Base-by-base conservation (phyloP, 306 rosid genomes). In the Castanea mollissima region DNA sequence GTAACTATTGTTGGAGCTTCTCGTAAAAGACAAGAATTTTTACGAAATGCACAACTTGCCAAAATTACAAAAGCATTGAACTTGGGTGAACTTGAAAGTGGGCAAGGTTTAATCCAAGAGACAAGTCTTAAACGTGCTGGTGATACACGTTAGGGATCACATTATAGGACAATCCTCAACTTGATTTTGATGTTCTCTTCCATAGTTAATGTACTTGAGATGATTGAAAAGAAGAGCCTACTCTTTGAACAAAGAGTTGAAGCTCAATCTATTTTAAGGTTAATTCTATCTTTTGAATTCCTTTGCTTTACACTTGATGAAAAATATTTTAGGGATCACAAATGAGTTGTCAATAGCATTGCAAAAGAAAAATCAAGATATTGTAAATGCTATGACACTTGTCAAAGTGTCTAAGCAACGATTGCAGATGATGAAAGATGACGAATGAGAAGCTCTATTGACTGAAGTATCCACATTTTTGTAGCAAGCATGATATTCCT, bases 331-430 rank as follows among this genome's bases (percentile, higher is more conserved):
- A 1, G 74, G 55, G 18, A 65, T 76, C 18, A 27, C 56, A 64
- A 49, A 67, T 51, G 73, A 76, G 3, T 65, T 76, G 52, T 64
- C 80, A 67, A 46, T 51, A 8, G 44, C 29, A 21, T 51, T 76
- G 23, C 52, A 64, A 29, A 64, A 29, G 11, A 76, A 52, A 18
- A 73, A 76, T 31, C 73, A 49, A 76, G 55, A 64, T 64, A 76
- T 76, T 51, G 52, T 76, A 13, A 76, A 49, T 76, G 64, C 38
- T 29, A 23, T 63, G 29, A 8, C 31, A 14, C 51, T 76, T 16
- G 74, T 46, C 3, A 64, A 11, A 18, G 5, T 51, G 23, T 46
- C 73, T 20, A 65, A 64, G 62, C 18, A 52, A 15, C 4, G 12
- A 76, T 41, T 64, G 51, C 74, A 64, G 5, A 10, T 16, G 41